Evolutionary conservation across 1,284 basidiomycete genomes (phyloP).

Genomic region (Bjerkandera adusta): DNA sequence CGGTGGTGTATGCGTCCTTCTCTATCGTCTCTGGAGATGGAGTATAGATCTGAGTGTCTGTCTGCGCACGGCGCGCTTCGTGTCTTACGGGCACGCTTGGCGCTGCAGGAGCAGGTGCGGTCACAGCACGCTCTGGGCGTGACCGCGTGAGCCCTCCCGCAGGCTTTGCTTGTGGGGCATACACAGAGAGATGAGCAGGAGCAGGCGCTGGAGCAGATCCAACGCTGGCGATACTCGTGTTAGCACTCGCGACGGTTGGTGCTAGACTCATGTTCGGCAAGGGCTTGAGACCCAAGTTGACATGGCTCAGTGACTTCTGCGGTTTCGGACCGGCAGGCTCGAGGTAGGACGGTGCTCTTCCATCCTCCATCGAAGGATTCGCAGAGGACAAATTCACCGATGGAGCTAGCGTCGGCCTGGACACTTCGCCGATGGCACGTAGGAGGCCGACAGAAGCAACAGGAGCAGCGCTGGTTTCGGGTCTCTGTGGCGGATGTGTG

Average conservation of each 20-base stretch:
- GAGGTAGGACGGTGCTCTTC: constrained; percentile 6
- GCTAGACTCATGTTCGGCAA: constrained; percentile 27
- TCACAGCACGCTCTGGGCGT: constrained; percentile 2
- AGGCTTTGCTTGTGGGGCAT: background rate
- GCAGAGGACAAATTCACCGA: background rate
- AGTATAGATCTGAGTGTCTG: background rate
- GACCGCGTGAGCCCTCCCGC: background rate
- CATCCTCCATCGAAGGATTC: background rate
- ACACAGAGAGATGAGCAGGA: background rate
- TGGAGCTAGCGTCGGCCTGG: constrained; percentile 1
- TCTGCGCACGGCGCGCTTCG: background rate
- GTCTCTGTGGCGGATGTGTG: too few species aligned
- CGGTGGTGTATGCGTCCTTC: too few species aligned
- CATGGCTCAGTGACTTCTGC: constrained; percentile 30
- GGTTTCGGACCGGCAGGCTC: constrained; percentile 15
- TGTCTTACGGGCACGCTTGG: background rate
- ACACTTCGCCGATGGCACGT: too few species aligned
- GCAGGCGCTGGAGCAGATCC: background rate
- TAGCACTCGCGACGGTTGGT: constrained; percentile 23
- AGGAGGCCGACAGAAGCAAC: too few species aligned
- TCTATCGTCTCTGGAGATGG: too few species aligned
- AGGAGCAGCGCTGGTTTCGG: too few species aligned
- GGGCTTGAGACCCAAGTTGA: constrained; percentile 28
- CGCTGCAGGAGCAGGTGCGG: background rate
- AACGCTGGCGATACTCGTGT: constrained; percentile 26